These are phyloP conservation scores for Cucurbitaria berberidis DNA, from an alignment of 2,329 filamentous ascomycete species.

Conservation along the genomic window DNA sequence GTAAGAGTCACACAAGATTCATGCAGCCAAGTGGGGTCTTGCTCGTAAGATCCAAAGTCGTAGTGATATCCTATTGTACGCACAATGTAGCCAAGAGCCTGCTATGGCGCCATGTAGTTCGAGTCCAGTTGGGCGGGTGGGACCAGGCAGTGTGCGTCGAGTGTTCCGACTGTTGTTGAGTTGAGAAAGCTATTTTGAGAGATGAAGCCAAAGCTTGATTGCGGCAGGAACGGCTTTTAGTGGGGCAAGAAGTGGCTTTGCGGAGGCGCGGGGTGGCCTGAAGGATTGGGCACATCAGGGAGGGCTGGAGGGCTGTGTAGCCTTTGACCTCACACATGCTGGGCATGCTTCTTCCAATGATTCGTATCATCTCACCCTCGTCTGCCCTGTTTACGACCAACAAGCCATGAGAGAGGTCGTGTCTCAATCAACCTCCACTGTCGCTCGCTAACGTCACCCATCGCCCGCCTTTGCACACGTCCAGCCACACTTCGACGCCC, in stretches of 20 bases:
- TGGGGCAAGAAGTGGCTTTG: conserved; percentile 17
- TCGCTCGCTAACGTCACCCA: conserved; percentile 2
- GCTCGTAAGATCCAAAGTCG: not conserved
- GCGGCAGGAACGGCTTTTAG: conserved; percentile 26
- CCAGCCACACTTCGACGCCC: too few relatives aligned
- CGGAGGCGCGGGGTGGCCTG: conserved; percentile 4
- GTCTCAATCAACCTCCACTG: not conserved
- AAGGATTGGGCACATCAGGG: conserved; percentile 18
- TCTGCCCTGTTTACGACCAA: not conserved
- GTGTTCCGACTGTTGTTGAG: not conserved
- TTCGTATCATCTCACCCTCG: not conserved
- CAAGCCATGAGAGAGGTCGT: conserved; percentile 6
- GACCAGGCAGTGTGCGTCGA: too few relatives aligned
- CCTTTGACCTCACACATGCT: conserved; percentile 13
- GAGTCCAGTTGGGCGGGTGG: too few relatives aligned
- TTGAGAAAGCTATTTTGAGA: conserved; percentile 11
- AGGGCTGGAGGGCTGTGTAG: conserved; percentile 18
- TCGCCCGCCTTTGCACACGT: conserved; percentile 5
- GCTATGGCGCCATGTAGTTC: too few relatives aligned
- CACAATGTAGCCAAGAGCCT: too few relatives aligned
- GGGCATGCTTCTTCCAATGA: too few relatives aligned
- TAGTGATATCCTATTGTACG: too few relatives aligned
- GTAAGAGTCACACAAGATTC: not conserved
- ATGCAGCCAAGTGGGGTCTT: not conserved
- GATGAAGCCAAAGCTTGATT: conserved; percentile 6